Evolutionary conservation across 345 rosid genomes (phyloP).

Genomic region (Pistacia atlantica): DNA sequence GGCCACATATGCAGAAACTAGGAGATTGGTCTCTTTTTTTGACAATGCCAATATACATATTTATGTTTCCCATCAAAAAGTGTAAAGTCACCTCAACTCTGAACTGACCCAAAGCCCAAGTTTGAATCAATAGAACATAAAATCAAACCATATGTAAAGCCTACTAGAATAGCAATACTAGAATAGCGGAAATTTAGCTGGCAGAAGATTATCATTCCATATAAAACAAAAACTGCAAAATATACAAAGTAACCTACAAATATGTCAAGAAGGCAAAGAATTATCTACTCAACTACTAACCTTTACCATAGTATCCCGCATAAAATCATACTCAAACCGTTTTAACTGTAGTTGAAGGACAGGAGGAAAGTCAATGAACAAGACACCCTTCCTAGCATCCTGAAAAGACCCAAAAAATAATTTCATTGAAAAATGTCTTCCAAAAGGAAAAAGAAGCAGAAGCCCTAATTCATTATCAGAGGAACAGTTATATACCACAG

Average conservation of each 20-base stretch:
- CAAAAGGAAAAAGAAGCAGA: neutral
- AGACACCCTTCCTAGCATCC: slow-evolving; percentile 68
- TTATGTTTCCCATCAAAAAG: too few species aligned
- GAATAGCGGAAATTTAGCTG: neutral
- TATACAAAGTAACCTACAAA: neutral
- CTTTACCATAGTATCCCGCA: slow-evolving; percentile 69
- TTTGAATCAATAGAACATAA: neutral
- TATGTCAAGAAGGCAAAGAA: neutral
- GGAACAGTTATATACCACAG: neutral
- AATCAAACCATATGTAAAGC: neutral
- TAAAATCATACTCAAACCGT: slow-evolving; percentile 64
- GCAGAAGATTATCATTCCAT: neutral
- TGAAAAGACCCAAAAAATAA: slow-evolving; percentile 20
- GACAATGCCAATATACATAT: too few species aligned
- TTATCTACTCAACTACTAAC: slow-evolving; percentile 30
- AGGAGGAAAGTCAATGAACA: slow-evolving; percentile 63
- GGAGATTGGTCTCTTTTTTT: too few species aligned
- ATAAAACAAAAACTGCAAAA: neutral
- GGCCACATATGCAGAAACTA: too few species aligned
- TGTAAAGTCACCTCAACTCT: neutral
- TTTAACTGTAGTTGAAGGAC: slow-evolving; percentile 67
- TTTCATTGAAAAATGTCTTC: neutral
- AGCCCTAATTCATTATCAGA: neutral
- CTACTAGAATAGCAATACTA: neutral
- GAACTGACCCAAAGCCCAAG: neutral